Evolutionary conservation across 2,329 filamentous ascomycete genomes (phyloP), one percentile per base, ranked within the genome.

Genomic region (Botrytis fabae): DNA sequence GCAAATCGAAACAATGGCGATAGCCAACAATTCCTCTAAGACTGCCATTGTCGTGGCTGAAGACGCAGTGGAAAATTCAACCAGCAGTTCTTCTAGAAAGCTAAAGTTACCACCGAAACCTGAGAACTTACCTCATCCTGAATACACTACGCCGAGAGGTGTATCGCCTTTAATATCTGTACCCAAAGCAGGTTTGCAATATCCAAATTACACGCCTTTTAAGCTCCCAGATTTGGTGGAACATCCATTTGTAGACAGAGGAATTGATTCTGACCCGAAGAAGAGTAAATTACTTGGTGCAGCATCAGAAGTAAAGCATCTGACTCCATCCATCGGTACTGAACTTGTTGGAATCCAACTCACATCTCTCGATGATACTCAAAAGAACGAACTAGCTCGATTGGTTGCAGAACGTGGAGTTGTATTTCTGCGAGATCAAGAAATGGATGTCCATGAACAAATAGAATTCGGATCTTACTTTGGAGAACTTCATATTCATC

Each of bases 301-400:
- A 2, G 80, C 61, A 59, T 62, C 80, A 4, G 79, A 76, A 51
- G 76, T 75, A 28, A 74, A 79, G 25, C 80, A 81, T 68, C 70
- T 82, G 63, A 93, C 91, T 0, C 90, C 91, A 1, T 89, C 87
- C 68, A 93, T 92, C 76, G 92, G 92, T 74, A 88, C 90, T 22
- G 91, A 93, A 78, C 84, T 94, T 51, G 84, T 83, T 5, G 91
- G 91, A 61, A 83, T 94, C 44, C 92, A 94, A 81, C 83, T 94
- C 42, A 92, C 88, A 82, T 84, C 86, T 74, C 85, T 94, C 18
- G 88, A 84, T 66, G 83, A 89, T 54, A 88, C 89, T n/a, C 91
- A 89, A 72, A 93, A 92, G 79, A 90, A 94, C 78, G 90, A 94
- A 80, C 85, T 94, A 4, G 92, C 92, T 0, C 87, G 91, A 35